phyloP scores from a whole-genome alignment of 306 rosid genomes.

The Rosa rugosa region DNA sequence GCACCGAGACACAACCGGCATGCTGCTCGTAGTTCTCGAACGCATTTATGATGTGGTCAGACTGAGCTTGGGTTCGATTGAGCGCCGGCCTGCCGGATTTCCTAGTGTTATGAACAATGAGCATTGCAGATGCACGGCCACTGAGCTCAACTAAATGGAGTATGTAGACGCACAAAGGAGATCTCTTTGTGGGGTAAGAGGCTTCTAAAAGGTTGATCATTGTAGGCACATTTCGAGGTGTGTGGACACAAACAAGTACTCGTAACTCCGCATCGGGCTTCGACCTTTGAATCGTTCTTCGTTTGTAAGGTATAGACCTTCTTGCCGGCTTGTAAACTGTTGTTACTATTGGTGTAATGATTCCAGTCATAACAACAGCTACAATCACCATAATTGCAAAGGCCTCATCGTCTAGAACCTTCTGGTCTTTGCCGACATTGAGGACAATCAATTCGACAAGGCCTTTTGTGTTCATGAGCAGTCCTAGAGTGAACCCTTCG shows the following conservation, averaged over 20 bases:
- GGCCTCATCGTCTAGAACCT: slow-evolving; percentile 73
- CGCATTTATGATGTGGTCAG: slow-evolving; percentile 83
- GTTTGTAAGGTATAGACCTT: slow-evolving; percentile 48
- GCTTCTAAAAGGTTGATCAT: slow-evolving; percentile 85
- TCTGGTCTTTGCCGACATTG: slow-evolving; percentile 84
- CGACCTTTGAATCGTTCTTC: slow-evolving; percentile 60
- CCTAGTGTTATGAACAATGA: slow-evolving; percentile 73
- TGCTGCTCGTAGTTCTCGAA: slow-evolving; percentile 78
- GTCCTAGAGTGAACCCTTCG: slow-evolving; percentile 74
- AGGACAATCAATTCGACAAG: slow-evolving; percentile 84
- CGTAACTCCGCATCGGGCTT: slow-evolving; percentile 65
- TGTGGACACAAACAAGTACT: slow-evolving; percentile 65
- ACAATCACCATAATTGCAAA: slow-evolving; percentile 83
- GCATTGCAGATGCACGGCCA: slow-evolving; percentile 95
- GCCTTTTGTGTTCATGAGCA: slow-evolving; percentile 97
- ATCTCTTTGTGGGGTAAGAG: slow-evolving; percentile 65
- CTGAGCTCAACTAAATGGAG: slow-evolving; percentile 87
- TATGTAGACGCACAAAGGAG: slow-evolving; percentile 73
- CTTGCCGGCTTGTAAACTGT: slow-evolving; percentile 64
- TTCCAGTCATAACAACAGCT: slow-evolving; percentile 64
- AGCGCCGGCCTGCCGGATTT: slow-evolving; percentile 55
- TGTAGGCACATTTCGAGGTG: slow-evolving; percentile 83
- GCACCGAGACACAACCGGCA: slow-evolving; percentile 50
- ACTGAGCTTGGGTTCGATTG: slow-evolving; percentile 75
- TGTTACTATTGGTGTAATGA: slow-evolving; percentile 62